Evolutionary conservation across 169 alveolate species (phyloP).

Genomic region (Plasmodium reichenowi): DNA sequence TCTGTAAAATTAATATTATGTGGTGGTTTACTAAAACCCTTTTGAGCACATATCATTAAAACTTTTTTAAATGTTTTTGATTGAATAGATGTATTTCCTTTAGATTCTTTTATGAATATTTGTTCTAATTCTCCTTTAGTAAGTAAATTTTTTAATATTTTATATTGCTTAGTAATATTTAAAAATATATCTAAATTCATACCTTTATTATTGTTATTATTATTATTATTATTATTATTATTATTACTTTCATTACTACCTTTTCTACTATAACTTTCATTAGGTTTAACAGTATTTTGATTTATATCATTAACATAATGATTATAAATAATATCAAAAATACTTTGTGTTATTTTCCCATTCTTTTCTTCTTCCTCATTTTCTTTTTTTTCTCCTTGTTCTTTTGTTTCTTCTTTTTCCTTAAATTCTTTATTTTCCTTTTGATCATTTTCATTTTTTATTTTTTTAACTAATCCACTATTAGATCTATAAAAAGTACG

Average conservation of each 20-base stretch:
- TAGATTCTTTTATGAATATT: conserved; percentile 62
- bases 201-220: conserved; percentile 21
- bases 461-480: too few relatives aligned
- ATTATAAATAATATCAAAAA: conserved; percentile 41
- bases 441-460: too few relatives aligned
- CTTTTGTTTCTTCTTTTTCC: not conserved
- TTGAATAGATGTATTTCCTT: conserved; percentile 56
- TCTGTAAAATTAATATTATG: conserved; percentile 57
- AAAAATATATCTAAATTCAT: conserved; percentile 50
- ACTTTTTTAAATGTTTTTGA: conserved; percentile 43
- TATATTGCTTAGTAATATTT: conserved; percentile 43
- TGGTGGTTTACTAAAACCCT: conserved; percentile 72
- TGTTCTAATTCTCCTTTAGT: conserved; percentile 55
- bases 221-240: not conserved
- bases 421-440: too few relatives aligned
- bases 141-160: conserved; percentile 58
- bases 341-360: conserved; percentile 1
- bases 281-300: not conserved
- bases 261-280: not conserved
- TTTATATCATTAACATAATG: conserved; percentile 13
- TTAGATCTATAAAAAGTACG: too few relatives aligned
- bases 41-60: conserved; percentile 57
- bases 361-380: not conserved
- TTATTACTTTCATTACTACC: not conserved
- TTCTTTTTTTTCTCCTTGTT: not conserved